Evolutionary conservation across 2,329 filamentous ascomycete species (phyloP), one percentile per base, ranked within the genome.

Genomic region (Xylariaceae sp.): DNA sequence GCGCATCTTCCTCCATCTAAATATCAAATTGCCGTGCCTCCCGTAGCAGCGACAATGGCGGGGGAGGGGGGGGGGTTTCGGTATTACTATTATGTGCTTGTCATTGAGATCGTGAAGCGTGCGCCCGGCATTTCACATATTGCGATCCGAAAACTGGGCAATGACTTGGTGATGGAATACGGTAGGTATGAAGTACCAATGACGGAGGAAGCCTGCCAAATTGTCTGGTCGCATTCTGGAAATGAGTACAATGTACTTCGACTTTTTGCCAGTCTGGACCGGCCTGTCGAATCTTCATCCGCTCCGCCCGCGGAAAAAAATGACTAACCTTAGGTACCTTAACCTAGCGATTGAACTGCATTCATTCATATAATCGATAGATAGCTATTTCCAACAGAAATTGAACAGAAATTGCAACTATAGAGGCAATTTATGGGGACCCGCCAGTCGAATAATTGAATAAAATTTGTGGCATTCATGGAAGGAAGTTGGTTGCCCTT

Each of bases 1-100:
- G 59, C 70, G 70, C 73, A 79, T 77, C 56, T 66, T 74, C 59
- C 61, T 63, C 64, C 65, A 68, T 62, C 50, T 53, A 64, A 56
- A 62, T 64, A 65, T 66, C 45, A 53, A 58, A 19, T 19, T 19
- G 19, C 19, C 19, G 56, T 49, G 51, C 53, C 57, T 60, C 52
- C 34, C 43, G 51, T 42, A 35, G 32, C 39, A 39, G 46, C 32
- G 47, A 32, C 39, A 41, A 37, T 42, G 35, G 32, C 27, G 19
- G 19, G 19, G 19, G 19, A 19, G 19, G 19, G 19, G 19, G 19
- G 19, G 19, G 19, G 19, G 19, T 19, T 19, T 19, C 19, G 19
- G 19, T 19, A 19, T 19, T 30, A 53, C 9, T 50, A n/a, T 50
- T 50, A 55, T 45, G 32, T 37, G 19, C 32, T 53, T 44, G 26